These are phyloP conservation scores for Leccinum subgranulosum DNA, from an alignment of 768 basidiomycete genomes.

Conservation along the genomic window DNA sequence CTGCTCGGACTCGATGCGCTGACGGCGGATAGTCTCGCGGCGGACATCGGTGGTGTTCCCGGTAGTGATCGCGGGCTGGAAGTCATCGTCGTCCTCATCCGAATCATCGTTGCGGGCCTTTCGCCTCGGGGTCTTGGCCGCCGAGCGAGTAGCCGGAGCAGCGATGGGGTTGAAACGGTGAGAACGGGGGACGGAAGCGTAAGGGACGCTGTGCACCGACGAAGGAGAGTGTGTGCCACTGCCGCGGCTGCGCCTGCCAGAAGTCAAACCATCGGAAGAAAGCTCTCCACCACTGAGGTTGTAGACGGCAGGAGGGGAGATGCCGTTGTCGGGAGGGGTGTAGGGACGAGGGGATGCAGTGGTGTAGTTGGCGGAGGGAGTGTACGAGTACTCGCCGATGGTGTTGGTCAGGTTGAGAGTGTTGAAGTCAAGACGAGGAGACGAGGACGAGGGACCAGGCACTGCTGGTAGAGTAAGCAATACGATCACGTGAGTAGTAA, in stretches of 20 bases:
- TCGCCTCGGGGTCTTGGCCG: constrained; percentile 47
- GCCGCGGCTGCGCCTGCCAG: constrained; percentile 67
- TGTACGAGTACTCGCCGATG: constrained; percentile 58
- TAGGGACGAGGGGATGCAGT: constrained; percentile 57
- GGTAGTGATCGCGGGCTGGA: constrained; percentile 49
- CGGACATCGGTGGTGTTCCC: constrained; percentile 60
- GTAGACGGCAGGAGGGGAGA: constrained; percentile 73
- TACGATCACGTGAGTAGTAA: background rate
- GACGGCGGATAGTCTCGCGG: constrained; percentile 86
- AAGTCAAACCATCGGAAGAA: constrained; percentile 67
- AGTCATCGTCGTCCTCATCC: constrained; percentile 74
- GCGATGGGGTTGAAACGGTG: constrained; percentile 77
- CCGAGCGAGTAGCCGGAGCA: constrained; percentile 48
- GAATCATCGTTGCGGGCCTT: constrained; percentile 60
- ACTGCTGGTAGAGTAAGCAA: constrained; percentile 36
- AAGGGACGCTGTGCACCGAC: constrained; percentile 46
- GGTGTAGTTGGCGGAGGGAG: constrained; percentile 53
- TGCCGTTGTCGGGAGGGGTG: constrained; percentile 64
- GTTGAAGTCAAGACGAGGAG: constrained; percentile 63
- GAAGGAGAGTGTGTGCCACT: constrained; percentile 57
- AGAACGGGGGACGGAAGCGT: constrained; percentile 66
- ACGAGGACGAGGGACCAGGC: constrained; percentile 47
- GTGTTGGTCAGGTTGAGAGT: constrained; percentile 54
- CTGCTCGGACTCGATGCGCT: constrained; percentile 94
- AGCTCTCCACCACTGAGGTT: constrained; percentile 67